Evolutionary conservation across 2,329 filamentous ascomycete genomes (phyloP), one percentile per base, ranked within the genome.

Genomic region (Fusarium euwallaceae): DNA sequence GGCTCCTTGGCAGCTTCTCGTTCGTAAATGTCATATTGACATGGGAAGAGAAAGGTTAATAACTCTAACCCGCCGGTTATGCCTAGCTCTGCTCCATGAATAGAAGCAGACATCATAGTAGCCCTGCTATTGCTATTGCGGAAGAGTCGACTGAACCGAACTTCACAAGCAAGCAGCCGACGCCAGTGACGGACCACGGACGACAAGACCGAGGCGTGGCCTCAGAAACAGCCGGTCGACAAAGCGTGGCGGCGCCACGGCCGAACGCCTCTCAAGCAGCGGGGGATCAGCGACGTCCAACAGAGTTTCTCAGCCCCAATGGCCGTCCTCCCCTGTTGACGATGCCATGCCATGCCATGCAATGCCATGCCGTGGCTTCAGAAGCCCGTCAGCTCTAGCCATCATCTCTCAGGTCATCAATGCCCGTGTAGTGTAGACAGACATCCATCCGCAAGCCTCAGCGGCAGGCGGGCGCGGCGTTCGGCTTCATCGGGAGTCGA

Each of bases 231-330:
- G 60, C 72, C 69, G 69, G 73, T 66, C 66, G 32, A 69, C 60
- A 63, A 63, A 70, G 61, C 62, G 74, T 78, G 77, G 77, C 77
- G 75, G 48, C 77, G 77, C 77, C 77, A 78, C 77, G 72, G 53
- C 77, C 75, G 74, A 74, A 72, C 68, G 63, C 64, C 69, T 78
- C 72, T 61, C 61, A 69, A 67, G 63, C 62, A 64, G 60, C 65
- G 61, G 64, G 61, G 69, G 64, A 71, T 71, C 62, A 69, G 63
- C 65, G 64, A 70, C 27, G 37, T 56, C 60, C 61, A 76, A 65
- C 68, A 76, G 63, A 78, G 76, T 73, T 74, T 69, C 63, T 41
- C 65, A 66, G 64, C 64, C 61, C 58, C 55, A 60, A 56, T 29
- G 53, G 32, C 36, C 48, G 34, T 36, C 61, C n/a, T 43, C 48